These are phyloP conservation scores for Claviceps sp. DNA, from an alignment of 2,329 filamentous ascomycete species.

Conservation along the genomic window DNA sequence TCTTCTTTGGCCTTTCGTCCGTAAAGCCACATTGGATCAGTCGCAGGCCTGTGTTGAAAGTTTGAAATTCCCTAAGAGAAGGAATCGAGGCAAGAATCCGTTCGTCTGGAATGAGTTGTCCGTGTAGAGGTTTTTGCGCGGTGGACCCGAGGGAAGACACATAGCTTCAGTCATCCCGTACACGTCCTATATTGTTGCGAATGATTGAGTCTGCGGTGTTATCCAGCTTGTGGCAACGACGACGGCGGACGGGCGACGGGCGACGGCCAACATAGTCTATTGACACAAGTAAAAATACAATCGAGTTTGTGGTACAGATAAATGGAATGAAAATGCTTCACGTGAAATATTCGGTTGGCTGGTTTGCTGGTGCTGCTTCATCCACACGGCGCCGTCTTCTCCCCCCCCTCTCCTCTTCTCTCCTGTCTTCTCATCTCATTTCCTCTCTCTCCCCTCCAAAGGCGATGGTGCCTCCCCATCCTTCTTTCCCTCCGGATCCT, in stretches of 20 bases:
- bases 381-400: not conserved
- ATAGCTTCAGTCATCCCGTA: not conserved
- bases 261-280: not conserved
- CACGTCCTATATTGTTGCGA: not conserved
- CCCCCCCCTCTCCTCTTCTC: not conserved
- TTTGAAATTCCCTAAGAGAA: not conserved
- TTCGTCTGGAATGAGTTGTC: not conserved
- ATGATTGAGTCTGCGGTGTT: not conserved
- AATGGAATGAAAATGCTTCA: not conserved
- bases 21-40: not conserved
- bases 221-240: not conserved
- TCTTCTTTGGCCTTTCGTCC: not conserved
- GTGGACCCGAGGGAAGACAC: no score
- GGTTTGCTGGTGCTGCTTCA: not conserved
- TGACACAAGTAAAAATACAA: not conserved
- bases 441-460: not conserved
- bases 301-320: not conserved
- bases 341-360: not conserved
- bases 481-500: slow-evolving; percentile 10
- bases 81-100: no score
- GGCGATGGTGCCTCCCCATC: not conserved
- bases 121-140: not conserved
- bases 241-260: not conserved
- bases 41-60: not conserved
- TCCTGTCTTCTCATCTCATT: not conserved